phyloP scores from a whole-genome alignment of 495 filamentous ascomycete genomes.

The Melanomma pulvis-pyrius region DNA sequence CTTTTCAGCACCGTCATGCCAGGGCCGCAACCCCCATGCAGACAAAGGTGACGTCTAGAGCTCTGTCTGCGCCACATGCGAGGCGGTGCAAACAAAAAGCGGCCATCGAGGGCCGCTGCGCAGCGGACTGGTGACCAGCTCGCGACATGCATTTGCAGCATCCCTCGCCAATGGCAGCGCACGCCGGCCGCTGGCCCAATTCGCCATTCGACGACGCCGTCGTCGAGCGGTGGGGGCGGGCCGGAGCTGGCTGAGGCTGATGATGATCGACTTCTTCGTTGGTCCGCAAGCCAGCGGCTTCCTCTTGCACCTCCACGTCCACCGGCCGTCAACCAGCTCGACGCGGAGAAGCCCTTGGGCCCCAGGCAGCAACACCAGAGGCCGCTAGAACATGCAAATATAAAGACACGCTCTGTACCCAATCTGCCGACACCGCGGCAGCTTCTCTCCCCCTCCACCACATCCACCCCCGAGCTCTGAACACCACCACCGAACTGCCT shows the following conservation, averaged over 20 bases:
- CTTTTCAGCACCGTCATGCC: no score
- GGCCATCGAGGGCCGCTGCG: background rate
- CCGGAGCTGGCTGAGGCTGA: background rate
- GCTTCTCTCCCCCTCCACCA: background rate
- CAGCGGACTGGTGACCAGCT: background rate
- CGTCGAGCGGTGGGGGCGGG: background rate
- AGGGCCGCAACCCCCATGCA: background rate
- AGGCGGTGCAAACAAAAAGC: background rate
- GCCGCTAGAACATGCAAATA: background rate
- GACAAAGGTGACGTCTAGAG: background rate
- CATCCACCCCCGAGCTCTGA: background rate
- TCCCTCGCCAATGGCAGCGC: background rate
- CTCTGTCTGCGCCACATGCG: background rate
- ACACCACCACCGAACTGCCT: no score
- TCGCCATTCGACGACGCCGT: background rate
- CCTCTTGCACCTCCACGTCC: background rate
- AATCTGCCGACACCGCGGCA: background rate
- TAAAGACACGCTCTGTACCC: background rate
- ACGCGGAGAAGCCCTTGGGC: constrained; percentile 51
- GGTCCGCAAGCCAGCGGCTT: constrained; percentile 1
- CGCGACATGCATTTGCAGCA: background rate
- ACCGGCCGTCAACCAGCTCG: background rate
- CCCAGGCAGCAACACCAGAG: constrained; percentile 61
- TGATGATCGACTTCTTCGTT: background rate
- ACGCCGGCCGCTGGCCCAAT: background rate